Base-by-base conservation (phyloP, 192 early-diverging fungal genomes). In the Coemansia pectinata region DNA sequence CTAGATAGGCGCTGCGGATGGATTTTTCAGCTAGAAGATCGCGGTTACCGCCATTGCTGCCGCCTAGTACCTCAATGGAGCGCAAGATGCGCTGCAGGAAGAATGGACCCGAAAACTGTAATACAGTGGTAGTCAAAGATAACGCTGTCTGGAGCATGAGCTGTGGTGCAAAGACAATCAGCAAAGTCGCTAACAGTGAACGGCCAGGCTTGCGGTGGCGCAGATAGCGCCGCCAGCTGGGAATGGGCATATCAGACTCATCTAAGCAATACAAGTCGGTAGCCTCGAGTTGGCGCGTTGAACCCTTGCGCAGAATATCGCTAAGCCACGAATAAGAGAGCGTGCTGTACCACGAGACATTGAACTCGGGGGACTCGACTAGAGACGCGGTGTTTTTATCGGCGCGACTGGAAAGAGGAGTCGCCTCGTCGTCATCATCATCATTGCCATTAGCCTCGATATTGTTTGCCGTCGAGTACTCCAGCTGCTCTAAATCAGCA, bases 241-340 rank as follows among this genome's bases (percentile, higher is more conserved):
- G 59, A n/a, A 65, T 69, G 12, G 89, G 85, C 44, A 70, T 72
- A 33, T 92, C 88, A 2, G 64, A 36, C 14, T 71, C 33, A 40
- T 80, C 70, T 27, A 94, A 73, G 3, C 79, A 69, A 60, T 85
- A 86, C 36, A 94, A 62, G 41, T 94, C 91, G 34, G 76, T 60
- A 12, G 83, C 77, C n/a, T 85, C 81, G 15, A 94, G 82, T n/a
- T 82, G 81, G 33, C 85, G 69, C 50, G 45, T 68, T 34, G 77
- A 74, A 31, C 85, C 91, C 8, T 79, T 72, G 10, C 78, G 68
- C 58, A 95, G 76, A 17, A 95, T 52, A 10, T 85, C 68, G 73
- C 85, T 88, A 2, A 86, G 61, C 86, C 89, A 90, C 34, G 70
- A 65, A 63, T 90, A 93, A 15, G 76, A 69, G 55, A 78, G 70